These are phyloP conservation scores for Umbilicaria muhlenbergii DNA, from an alignment of 495 filamentous ascomycete genomes.

Conservation along the genomic window DNA sequence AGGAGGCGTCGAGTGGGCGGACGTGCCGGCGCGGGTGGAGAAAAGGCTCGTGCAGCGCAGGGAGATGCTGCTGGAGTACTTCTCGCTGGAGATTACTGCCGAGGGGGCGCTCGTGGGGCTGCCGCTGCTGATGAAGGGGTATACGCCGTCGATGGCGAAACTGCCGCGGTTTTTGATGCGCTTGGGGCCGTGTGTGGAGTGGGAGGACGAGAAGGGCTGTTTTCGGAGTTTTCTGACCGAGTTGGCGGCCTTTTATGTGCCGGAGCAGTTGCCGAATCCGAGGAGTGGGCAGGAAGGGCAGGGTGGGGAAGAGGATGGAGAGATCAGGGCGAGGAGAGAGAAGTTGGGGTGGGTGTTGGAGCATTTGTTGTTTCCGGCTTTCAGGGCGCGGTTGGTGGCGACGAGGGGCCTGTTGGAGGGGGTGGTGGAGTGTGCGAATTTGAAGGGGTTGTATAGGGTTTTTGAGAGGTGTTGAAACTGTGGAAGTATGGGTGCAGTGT, in stretches of 20 bases:
- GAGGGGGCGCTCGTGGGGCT: slow-evolving; percentile 63
- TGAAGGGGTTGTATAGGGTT: slow-evolving; percentile 91
- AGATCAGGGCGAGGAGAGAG: slow-evolving; percentile 40
- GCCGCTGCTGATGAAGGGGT: slow-evolving; percentile 78
- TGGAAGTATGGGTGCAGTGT: no score
- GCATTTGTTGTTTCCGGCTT: slow-evolving; percentile 74
- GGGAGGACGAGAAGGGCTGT: slow-evolving; percentile 70
- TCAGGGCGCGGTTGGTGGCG: slow-evolving; percentile 70
- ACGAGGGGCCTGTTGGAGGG: slow-evolving; percentile 64
- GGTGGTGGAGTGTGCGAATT: slow-evolving; percentile 78
- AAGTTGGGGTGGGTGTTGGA: slow-evolving; percentile 63
- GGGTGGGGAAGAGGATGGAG: slow-evolving; percentile 22
- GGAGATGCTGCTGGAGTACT: slow-evolving; percentile 88
- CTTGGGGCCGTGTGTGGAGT: slow-evolving; percentile 78
- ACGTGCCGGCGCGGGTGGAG: slow-evolving; percentile 46
- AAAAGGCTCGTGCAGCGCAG: slow-evolving; percentile 52
- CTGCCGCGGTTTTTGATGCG: slow-evolving; percentile 79
- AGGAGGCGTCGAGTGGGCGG: slow-evolving; percentile 44
- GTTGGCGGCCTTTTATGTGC: slow-evolving; percentile 83
- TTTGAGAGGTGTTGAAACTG: slow-evolving; percentile 75
- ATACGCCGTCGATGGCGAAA: slow-evolving; percentile 71
- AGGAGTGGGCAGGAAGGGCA: slow-evolving; percentile 10
- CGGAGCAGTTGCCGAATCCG: slow-evolving; percentile 59
- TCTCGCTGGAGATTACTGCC: slow-evolving; percentile 66
- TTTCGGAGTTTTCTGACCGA: slow-evolving; percentile 76